These are phyloP conservation scores for Entoloma clypeatum DNA, from an alignment of 1,284 basidiomycete genomes.

Conservation along the genomic window DNA sequence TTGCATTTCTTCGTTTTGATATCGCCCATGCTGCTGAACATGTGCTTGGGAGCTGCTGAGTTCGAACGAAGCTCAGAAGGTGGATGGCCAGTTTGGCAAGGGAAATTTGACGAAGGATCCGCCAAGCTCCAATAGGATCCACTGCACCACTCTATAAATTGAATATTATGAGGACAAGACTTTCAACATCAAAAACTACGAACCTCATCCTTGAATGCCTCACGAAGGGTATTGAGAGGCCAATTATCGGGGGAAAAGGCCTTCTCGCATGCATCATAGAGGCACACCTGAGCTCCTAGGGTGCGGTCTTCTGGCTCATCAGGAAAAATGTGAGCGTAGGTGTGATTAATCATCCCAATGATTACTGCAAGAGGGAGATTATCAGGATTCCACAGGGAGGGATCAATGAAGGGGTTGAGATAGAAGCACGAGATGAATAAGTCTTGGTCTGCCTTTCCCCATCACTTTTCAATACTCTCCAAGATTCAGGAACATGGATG, in stretches of 20 bases:
- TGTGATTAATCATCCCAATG: not conserved
- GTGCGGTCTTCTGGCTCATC: not conserved
- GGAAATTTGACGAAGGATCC: not conserved
- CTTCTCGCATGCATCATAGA: not conserved
- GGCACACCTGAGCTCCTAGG: not conserved
- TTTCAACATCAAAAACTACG: too few species aligned
- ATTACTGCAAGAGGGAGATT: not conserved
- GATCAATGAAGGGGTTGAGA: too few species aligned
- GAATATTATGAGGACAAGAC: not conserved
- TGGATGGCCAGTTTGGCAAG: not conserved
- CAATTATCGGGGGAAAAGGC: not conserved
- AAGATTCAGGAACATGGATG: not conserved
- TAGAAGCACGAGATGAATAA: too few species aligned
- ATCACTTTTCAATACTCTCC: constrained; percentile 1
- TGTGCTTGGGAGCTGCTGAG: not conserved
- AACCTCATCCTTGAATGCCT: constrained; percentile 1
- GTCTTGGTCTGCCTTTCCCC: too few species aligned
- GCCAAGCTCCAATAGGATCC: not conserved
- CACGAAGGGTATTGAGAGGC: not conserved
- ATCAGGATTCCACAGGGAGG: not conserved
- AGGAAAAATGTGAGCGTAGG: not conserved
- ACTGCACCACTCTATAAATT: not conserved
- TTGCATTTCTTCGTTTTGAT: not conserved
- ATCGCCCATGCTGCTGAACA: not conserved
- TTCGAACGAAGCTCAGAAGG: not conserved